These are phyloP conservation scores for Saprolegnia parasitica DNA, from an alignment of 352 stramenopile species.

Conservation along the genomic window DNA sequence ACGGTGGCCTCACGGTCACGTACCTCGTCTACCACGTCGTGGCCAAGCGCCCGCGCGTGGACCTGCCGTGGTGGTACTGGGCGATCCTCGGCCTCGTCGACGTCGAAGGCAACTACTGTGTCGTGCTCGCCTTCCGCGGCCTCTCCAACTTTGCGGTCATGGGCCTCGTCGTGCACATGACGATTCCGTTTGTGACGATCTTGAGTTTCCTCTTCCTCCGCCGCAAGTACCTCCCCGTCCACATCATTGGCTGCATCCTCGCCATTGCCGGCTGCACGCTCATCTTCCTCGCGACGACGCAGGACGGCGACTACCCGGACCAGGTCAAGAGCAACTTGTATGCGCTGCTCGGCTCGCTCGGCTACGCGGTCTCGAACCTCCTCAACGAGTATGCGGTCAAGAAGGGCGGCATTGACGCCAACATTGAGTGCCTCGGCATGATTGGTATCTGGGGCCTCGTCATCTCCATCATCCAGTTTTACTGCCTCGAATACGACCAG, in stretches of 20 bases:
- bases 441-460: slow-evolving; percentile 53
- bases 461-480: slow-evolving; percentile 53
- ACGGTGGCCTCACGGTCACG: slow-evolving; percentile 46
- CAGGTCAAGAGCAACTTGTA: slow-evolving; percentile 58
- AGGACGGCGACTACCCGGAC: slow-evolving; percentile 31
- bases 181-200: slow-evolving; percentile 61
- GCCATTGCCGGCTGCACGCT: slow-evolving; percentile 48
- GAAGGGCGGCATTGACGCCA: slow-evolving; percentile 46
- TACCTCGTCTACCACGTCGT: slow-evolving; percentile 45
- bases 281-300: slow-evolving; percentile 44
- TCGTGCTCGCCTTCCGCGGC: slow-evolving; percentile 60
- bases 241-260: slow-evolving; percentile 53
- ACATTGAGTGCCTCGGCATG: slow-evolving; percentile 56
- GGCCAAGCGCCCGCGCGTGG: slow-evolving; percentile 34
- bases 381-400: slow-evolving; percentile 73
- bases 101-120: slow-evolving; percentile 72
- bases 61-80: slow-evolving; percentile 59
- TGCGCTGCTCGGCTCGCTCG: slow-evolving; percentile 49
- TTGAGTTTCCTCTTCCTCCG: slow-evolving; percentile 67
- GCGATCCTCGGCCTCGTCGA: slow-evolving; percentile 50
- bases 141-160: slow-evolving; percentile 66
- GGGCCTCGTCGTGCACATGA: slow-evolving; percentile 65
- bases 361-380: slow-evolving; percentile 69
- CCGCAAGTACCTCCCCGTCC: slow-evolving; percentile 50
- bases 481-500: slow-evolving; percentile 39